Evolutionary conservation across 495 filamentous ascomycete species (phyloP).

Genomic region (Neurospora sp.): DNA sequence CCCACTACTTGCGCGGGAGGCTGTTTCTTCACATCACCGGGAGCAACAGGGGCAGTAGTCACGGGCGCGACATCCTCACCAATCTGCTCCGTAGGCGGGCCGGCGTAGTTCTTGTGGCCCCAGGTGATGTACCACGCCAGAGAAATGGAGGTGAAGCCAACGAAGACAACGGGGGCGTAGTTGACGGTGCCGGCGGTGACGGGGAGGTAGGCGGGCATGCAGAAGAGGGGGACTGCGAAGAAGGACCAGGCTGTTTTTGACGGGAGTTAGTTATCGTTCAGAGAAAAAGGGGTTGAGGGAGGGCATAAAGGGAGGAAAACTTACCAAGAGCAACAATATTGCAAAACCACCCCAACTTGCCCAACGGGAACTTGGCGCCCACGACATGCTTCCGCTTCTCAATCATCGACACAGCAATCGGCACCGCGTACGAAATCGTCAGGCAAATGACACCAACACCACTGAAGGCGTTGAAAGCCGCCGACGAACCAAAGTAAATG

Average conservation of each 20-base stretch:
- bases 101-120: slow-evolving; percentile 60
- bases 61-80: slow-evolving; percentile 1
- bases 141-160: slow-evolving; percentile 47
- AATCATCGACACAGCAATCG: slow-evolving; percentile 46
- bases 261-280: no score
- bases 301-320: slow-evolving; percentile 20
- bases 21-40: not conserved
- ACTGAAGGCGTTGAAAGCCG: slow-evolving; percentile 51
- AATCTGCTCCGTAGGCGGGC: slow-evolving; percentile 42
- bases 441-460: slow-evolving; percentile 53
- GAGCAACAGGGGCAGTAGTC: not conserved
- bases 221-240: slow-evolving; percentile 56
- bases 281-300: not conserved
- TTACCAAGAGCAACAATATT: slow-evolving; percentile 48
- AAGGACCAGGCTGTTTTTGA: slow-evolving; percentile 48
- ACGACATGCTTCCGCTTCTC: slow-evolving; percentile 41
- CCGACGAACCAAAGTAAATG: slow-evolving; percentile 44
- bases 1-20: not conserved
- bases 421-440: slow-evolving; percentile 47
- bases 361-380: slow-evolving; percentile 46
- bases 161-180: slow-evolving; percentile 54
- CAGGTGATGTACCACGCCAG: slow-evolving; percentile 36
- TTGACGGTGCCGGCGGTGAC: slow-evolving; percentile 50
- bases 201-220: slow-evolving; percentile 51
- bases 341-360: slow-evolving; percentile 42